Percentiles rank a stretch among this genome's conserved stretches.
phyloP scores from a whole-genome alignment of 2,329 filamentous ascomycete species.

The Pleomassaria siparia region DNA sequence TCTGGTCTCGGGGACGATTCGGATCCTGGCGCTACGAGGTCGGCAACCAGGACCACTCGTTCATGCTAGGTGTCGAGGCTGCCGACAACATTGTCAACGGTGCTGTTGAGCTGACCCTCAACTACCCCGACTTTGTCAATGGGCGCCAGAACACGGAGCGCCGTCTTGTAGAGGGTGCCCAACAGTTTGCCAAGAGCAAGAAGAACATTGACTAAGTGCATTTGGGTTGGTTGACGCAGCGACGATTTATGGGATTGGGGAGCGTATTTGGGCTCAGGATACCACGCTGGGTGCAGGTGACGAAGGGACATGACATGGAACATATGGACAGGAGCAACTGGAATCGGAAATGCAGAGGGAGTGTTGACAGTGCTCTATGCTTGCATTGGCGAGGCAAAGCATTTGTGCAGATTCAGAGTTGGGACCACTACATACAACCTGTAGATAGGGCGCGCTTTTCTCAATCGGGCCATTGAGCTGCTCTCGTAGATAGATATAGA shows the following conservation, averaged over 20 bases:
- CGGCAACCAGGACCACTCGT: constrained; percentile 96
- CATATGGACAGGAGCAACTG: background rate
- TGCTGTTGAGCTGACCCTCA: constrained; percentile 86
- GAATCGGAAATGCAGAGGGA: background rate
- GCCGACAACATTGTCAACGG: constrained; percentile 88
- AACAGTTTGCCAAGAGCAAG: constrained; percentile 54
- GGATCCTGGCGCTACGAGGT: constrained; percentile 98
- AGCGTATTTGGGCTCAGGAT: constrained; percentile 2
- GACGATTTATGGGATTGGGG: constrained; percentile 4
- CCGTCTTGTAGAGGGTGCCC: constrained; percentile 62
- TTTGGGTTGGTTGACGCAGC: background rate
- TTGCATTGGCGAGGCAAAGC: background rate
- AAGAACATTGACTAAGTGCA: constrained; percentile 6
- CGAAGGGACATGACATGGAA: background rate
- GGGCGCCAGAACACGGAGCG: constrained; percentile 67
- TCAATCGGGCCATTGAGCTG: background rate
- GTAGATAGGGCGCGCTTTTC: background rate
- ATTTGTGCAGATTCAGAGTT: background rate
- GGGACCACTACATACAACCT: background rate
- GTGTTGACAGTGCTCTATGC: background rate
- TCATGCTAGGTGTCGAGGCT: constrained; percentile 95
- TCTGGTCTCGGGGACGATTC: constrained; percentile 94
- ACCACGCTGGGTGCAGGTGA: background rate
- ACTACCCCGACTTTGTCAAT: constrained; percentile 98
- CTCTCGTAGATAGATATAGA: constrained; percentile 3